These are phyloP conservation scores for Lactarius quietus DNA, from an alignment of 768 basidiomycete genomes.

Conservation along the genomic window DNA sequence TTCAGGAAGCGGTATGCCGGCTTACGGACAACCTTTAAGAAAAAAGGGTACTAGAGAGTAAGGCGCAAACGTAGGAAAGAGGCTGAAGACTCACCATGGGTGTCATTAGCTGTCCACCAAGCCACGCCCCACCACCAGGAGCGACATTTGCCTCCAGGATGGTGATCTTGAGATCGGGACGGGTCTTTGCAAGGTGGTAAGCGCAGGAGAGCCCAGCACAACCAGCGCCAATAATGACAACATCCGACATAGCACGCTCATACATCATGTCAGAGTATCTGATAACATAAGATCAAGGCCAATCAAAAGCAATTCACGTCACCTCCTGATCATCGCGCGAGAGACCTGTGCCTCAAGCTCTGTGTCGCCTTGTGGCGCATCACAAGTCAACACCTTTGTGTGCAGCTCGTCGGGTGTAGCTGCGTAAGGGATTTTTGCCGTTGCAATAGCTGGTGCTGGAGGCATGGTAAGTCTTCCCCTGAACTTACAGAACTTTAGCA, in stretches of 20 bases:
- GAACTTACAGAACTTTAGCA: neutral
- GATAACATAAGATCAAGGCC: neutral
- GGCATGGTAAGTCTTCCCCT: slow-evolving; percentile 24
- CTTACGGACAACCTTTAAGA: slow-evolving; percentile 63
- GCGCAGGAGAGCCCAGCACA: slow-evolving; percentile 66
- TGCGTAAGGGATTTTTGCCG: slow-evolving; percentile 25
- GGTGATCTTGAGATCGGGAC: slow-evolving; percentile 63
- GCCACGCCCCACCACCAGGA: slow-evolving; percentile 66
- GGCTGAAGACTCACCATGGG: slow-evolving; percentile 55
- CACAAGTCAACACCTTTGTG: slow-evolving; percentile 31
- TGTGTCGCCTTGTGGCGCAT: slow-evolving; percentile 51
- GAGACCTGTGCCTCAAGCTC: slow-evolving; percentile 76
- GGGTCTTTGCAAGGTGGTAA: slow-evolving; percentile 61
- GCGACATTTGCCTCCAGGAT: slow-evolving; percentile 79
- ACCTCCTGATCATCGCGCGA: slow-evolving; percentile 74
- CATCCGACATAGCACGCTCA: slow-evolving; percentile 69
- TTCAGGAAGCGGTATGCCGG: slow-evolving; percentile 69
- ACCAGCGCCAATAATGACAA: slow-evolving; percentile 74
- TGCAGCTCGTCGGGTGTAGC: slow-evolving; percentile 30
- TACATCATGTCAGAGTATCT: slow-evolving; percentile 76
- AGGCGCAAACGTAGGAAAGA: neutral
- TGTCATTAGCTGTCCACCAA: slow-evolving; percentile 75
- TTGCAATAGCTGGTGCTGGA: slow-evolving; percentile 39
- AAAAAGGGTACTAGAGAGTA: neutral
- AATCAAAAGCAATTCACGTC: slow-evolving; percentile 2